Percentiles rank a stretch among this genome's conserved stretches.
These are phyloP conservation scores for Ceratobasidium theobromae DNA, from an alignment of 1,284 basidiomycete species.

Conservation along the genomic window DNA sequence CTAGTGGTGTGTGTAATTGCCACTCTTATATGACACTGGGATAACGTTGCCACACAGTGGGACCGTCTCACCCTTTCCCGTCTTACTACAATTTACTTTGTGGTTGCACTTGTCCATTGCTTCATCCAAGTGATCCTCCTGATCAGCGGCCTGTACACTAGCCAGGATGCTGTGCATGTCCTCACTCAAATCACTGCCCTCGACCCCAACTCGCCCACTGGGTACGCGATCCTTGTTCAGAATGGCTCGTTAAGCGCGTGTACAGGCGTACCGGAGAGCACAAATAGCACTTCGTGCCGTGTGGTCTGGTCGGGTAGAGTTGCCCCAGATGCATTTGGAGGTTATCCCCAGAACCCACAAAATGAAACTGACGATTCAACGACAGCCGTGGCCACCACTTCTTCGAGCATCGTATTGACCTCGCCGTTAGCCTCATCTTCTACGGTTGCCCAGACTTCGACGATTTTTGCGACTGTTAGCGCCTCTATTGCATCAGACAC, in stretches of 20 bases:
- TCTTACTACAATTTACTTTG: constrained; percentile 63
- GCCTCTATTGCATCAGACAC: not conserved
- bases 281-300: constrained; percentile 53
- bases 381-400: not conserved
- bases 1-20: constrained; percentile 30
- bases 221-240: constrained; percentile 56
- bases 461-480: constrained; percentile 11
- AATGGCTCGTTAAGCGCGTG: constrained; percentile 57
- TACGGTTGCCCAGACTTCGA: constrained; percentile 20
- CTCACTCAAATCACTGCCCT: constrained; percentile 52
- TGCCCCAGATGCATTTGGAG: constrained; percentile 22
- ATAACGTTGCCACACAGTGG: constrained; percentile 53
- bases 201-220: constrained; percentile 47
- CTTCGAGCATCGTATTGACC: constrained; percentile 31
- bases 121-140: constrained; percentile 68
- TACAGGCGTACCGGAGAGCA: constrained; percentile 53
- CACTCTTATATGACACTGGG: not conserved
- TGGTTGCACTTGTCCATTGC: constrained; percentile 67
- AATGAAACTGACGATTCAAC: constrained; percentile 1
- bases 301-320: constrained; percentile 41
- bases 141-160: constrained; percentile 63
- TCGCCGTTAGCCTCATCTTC: constrained; percentile 35
- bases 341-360: not conserved
- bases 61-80: constrained; percentile 66
- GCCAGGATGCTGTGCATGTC: constrained; percentile 57